Base-by-base conservation (phyloP, 352 stramenopile species). In the Phytophthora uliginosa region DNA sequence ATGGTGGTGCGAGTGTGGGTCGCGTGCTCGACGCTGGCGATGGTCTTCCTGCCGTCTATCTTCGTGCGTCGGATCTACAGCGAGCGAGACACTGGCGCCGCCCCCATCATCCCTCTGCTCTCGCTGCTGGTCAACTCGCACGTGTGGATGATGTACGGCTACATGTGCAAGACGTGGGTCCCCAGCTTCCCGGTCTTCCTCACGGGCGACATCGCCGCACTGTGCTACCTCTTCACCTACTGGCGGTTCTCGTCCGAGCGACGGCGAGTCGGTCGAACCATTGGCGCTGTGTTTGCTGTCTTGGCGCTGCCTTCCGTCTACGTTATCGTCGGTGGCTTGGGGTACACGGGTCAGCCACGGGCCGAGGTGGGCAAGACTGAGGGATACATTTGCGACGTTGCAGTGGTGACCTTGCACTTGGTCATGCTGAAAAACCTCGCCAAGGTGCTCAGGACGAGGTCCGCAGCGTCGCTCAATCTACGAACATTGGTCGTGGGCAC, bases 391-490 rank as follows among this genome's bases (percentile, higher is more conserved):
- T 76, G 59, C 57, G 63, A 58, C n/a, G 33, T 59, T 22, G 68
- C 67, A 17, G 62, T 71, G 22, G 22, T 82, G 13, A 31, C 78
- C n/a, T 62, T 88, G 9, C 83, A 85, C 58, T 54, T 71, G 12
- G 77, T 78, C 2, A 78, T 81, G 4, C 54, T 88, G 20, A 81
- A 77, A 61, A 72, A 77, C 10, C 55, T 83, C 34, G 18, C 65
- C 12, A 64, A 65, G 20, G 81, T 85, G 38, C 31, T 83, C 59
- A 51, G 59, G 33, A 73, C 73, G 40, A 67, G 60, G 40, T 84
- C 75, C 15, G 71, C 73, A 9, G 63, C 63, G 33, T 84, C 75
- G 51, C 68, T 88, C 24, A 71, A 75, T 28, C 65, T 82, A n/a
- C 53, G 69, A 22, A 77, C 83, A 66, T 59, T 85, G 40, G 40